Base-by-base conservation (phyloP, 2,329 filamentous ascomycete genomes). In the Elsinoe australis region DNA sequence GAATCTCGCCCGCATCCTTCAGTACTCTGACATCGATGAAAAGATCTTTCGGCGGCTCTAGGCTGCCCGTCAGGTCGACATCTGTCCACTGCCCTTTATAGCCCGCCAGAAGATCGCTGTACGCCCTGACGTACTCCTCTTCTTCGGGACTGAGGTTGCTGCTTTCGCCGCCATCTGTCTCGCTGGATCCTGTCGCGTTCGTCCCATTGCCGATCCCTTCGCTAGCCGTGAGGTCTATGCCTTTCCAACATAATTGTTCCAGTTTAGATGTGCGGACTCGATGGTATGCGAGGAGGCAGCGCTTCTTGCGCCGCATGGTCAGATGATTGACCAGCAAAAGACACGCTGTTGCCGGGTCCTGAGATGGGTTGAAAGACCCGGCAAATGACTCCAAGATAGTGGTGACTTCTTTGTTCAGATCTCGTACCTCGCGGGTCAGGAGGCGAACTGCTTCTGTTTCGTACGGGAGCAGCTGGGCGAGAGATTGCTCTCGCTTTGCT, bases 51-150 rank as follows among this genome's bases (percentile, higher is more conserved):
- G 92, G 92, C 18, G 92, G 92, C 61, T 95, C 88, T 61, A 98
- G 71, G 60, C 85, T 92, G 24, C 92, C 92, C 2, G 92, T 95
- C 48, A 98, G 71, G 66, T 98, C 92, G 56, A 98, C 85, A 63
- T 98, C 92, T 15, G 90, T 96, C 90, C 90, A 98, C 60, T 95
- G 88, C 1, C 92, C 92, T 65, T 98, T 98, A 67, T 94, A 95
- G 1, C 88, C 87, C n/a, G 90, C 87, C 49, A 98, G 71, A 55
- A 98, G 72, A 60, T 98, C 89, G 55, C 84, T 83, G 62, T 95
- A 98, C 60, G 89, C 83, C 52, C 90, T 77, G 50, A 95, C 85
- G 61, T 95, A 98, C 58, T 96, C 92, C 65, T 95, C 89, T 65
- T 98, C 92, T 63, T 96, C 90, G 0, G 92, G 89, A 59, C 88